A percentile compares a stretch with the other conserved stretches of the same genome.
phyloP scores from a whole-genome alignment of 805 yeast genomes.

The Osmozyma mogii region DNA sequence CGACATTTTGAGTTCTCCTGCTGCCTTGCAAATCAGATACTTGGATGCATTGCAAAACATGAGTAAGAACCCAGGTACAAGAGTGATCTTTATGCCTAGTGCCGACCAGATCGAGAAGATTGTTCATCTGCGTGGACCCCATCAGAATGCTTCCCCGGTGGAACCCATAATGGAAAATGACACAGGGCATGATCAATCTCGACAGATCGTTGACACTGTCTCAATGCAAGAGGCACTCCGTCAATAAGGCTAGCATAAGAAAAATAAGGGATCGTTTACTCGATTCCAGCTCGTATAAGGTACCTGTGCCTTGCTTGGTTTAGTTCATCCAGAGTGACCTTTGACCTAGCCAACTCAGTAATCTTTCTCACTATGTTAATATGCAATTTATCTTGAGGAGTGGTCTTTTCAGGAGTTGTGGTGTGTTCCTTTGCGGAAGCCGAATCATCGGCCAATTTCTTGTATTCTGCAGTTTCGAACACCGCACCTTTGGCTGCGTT shows the following conservation, averaged over 20 bases:
- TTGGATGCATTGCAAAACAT: slow-evolving; percentile 72
- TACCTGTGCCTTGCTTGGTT: too few relatives aligned
- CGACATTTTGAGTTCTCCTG: slow-evolving; percentile 62
- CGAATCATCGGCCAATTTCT: neutral
- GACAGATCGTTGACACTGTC: slow-evolving; percentile 9
- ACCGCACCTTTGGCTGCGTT: slow-evolving; percentile 1
- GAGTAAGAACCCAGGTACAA: slow-evolving; percentile 55
- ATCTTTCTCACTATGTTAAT: too few relatives aligned
- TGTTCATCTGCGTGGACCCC: slow-evolving; percentile 15
- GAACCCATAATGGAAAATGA: slow-evolving; percentile 5
- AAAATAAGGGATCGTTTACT: too few relatives aligned
- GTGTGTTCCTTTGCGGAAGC: too few relatives aligned
- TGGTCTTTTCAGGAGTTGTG: too few relatives aligned
- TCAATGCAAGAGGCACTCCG: slow-evolving; percentile 14
- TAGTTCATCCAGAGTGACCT: too few relatives aligned
- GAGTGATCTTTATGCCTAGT: slow-evolving; percentile 68
- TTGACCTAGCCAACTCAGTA: too few relatives aligned
- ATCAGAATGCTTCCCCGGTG: slow-evolving; percentile 3
- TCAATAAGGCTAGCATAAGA: slow-evolving; percentile 2
- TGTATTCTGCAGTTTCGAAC: slow-evolving; percentile 1
- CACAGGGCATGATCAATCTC: slow-evolving; percentile 2
- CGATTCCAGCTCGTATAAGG: too few relatives aligned
- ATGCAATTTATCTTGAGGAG: too few relatives aligned
- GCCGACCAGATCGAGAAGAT: slow-evolving; percentile 34
- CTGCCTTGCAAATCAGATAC: slow-evolving; percentile 74